Evolutionary conservation across 352 stramenopile species (phyloP).

Genomic region (Phytophthora pinifolia): DNA sequence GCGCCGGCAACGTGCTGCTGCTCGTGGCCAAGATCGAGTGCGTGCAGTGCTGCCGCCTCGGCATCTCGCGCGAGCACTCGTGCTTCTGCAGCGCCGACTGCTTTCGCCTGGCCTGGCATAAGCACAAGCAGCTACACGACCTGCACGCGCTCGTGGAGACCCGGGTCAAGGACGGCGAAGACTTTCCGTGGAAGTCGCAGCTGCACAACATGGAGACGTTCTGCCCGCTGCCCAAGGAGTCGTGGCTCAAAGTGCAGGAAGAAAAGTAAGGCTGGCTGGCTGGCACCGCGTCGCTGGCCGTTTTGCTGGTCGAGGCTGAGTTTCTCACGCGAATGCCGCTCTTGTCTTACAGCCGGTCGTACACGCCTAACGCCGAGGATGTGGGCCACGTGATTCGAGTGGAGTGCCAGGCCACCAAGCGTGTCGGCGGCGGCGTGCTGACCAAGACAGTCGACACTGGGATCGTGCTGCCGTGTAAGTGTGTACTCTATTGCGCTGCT

Average conservation of each 20-base stretch:
- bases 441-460: constrained; percentile 83
- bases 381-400: constrained; percentile 83
- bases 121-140: constrained; percentile 68
- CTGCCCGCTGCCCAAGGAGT: constrained; percentile 50
- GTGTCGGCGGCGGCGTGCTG: constrained; percentile 46
- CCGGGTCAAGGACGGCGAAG: constrained; percentile 12
- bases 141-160: constrained; percentile 27
- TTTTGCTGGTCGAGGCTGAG: constrained; percentile 22
- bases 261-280: constrained; percentile 52
- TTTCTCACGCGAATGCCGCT: constrained; percentile 34
- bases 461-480: constrained; percentile 86
- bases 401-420: constrained; percentile 69
- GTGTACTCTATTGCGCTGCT: constrained; percentile 31
- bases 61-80: constrained; percentile 65
- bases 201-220: constrained; percentile 59
- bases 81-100: constrained; percentile 72
- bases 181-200: constrained; percentile 60
- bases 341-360: constrained; percentile 57
- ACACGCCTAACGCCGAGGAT: constrained; percentile 62
- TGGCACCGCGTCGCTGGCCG: constrained; percentile 26
- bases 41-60: constrained; percentile 62
- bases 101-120: constrained; percentile 64
- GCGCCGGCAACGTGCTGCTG: constrained; percentile 67
- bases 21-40: constrained; percentile 76
- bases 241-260: constrained; percentile 65